phyloP scores from a whole-genome alignment of 2,329 filamentous ascomycete genomes.

The Botryotinia narcissicola region DNA sequence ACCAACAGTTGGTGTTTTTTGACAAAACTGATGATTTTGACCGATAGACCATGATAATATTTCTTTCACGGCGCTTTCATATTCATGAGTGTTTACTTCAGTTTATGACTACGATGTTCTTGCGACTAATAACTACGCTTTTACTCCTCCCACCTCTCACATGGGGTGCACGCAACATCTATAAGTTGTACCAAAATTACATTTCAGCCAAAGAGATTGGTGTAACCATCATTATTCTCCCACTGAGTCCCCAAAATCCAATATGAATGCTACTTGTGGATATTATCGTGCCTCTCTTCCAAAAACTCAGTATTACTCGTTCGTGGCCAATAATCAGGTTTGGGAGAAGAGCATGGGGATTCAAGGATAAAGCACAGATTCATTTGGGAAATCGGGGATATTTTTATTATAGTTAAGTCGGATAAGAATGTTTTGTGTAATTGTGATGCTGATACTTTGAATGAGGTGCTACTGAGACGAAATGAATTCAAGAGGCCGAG shows the following conservation, averaged over 20 bases:
- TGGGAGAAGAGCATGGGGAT: neutral
- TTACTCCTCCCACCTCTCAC: neutral
- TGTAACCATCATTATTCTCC: neutral
- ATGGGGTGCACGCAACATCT: neutral
- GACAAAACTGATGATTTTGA: fast-evolving
- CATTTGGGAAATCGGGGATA: neutral
- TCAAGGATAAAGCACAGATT: neutral
- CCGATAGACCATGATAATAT: neutral
- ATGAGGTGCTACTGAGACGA: neutral
- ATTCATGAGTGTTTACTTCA: neutral
- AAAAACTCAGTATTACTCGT: neutral
- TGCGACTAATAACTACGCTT: neutral
- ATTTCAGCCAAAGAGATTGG: neutral
- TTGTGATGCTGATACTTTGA: neutral
- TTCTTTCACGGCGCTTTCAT: neutral
- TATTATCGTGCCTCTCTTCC: neutral
- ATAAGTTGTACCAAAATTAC: neutral
- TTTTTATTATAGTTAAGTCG: neutral
- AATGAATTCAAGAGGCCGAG: neutral
- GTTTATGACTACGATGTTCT: neutral
- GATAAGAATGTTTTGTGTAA: neutral
- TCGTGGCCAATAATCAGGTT: neutral
- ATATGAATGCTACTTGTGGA: neutral
- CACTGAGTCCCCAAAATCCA: neutral
- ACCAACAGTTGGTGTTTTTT: neutral